Base-by-base conservation (phyloP, 176 grass and related monocot species). In the Oryza longistaminata region DNA sequence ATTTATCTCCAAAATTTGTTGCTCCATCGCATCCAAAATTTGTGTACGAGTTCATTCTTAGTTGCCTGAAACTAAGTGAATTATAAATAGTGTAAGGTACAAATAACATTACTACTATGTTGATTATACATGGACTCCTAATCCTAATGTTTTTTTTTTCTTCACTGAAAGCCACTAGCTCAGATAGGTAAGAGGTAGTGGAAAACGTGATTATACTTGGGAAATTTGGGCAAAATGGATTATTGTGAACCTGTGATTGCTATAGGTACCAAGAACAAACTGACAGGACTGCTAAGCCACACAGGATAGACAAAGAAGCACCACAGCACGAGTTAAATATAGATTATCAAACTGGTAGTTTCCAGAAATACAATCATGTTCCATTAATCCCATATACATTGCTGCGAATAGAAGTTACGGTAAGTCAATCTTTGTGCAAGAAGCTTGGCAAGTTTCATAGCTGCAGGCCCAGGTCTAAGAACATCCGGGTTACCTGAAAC, bases 331-430 rank as follows among this genome's bases (percentile, higher is more conserved):
- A 37, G 35, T 52, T 7, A 66, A 71, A 68, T 12, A 19, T 33
- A 64, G 21, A 66, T n/a, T 26, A 67, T 58, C 50, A 3, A 74
- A 73, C 53, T 68, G 1, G 9, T 45, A 25, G 55, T 49, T 79
- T 27, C 60, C 42, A 73, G 33, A 33, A 29, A 53, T 46, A 27
- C 68, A 87, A 55, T 90, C 46, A 82, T 29, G 75, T 78, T 39
- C 42, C 43, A 29, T 81, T 75, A 98, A 78, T 92, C 85, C 93
- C 93, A 95, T 91, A 94, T 73, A 94, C 93, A 95, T 78, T 90
- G 93, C 16, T 85, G 90, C 45, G 78, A 76, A 90, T 88, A 90
- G 29, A 98, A 87, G 21, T 35, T 90, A 39, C 37, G 85, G 58
- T 78, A 69, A 4, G 89, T 90, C 16, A 98, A 82, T 81, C 75